These are phyloP conservation scores for Xylariaceae sp. DNA, from an alignment of 2,329 filamentous ascomycete genomes.

Conservation along the genomic window DNA sequence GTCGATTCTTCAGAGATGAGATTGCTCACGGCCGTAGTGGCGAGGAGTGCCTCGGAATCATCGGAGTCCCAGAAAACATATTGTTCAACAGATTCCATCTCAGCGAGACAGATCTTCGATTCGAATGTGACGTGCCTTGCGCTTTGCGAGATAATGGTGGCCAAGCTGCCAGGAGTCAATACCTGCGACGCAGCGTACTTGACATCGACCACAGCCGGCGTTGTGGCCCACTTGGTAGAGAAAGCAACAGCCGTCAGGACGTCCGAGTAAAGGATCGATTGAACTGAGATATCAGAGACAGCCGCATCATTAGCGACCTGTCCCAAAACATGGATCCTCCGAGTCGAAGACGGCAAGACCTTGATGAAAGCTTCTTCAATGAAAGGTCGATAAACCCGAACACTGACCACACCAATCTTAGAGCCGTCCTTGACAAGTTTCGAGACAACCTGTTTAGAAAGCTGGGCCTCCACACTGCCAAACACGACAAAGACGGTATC, in stretches of 20 bases:
- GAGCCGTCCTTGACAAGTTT: conserved; percentile 66
- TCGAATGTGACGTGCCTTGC: conserved; percentile 49
- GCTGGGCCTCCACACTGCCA: conserved; percentile 82
- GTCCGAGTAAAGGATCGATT: conserved; percentile 88
- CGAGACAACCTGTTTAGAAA: conserved; percentile 73
- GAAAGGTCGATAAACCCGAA: conserved; percentile 91
- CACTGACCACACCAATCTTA: conserved; percentile 82
- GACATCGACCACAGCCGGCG: conserved; percentile 68
- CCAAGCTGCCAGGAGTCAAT: conserved; percentile 51
- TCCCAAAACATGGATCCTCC: conserved; percentile 77
- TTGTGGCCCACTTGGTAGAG: conserved; percentile 57
- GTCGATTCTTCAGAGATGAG: conserved; percentile 67
- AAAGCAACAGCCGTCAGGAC: conserved; percentile 82
- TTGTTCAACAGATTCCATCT: conserved; percentile 61
- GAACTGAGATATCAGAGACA: conserved; percentile 67
- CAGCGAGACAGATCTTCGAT: conserved; percentile 35
- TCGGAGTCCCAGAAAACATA: conserved; percentile 94
- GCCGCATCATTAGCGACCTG: conserved; percentile 72
- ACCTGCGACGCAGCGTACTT: conserved; percentile 74
- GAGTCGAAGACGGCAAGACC: conserved; percentile 67
- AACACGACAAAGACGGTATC: conserved; percentile 87
- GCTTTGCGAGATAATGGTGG: conserved; percentile 45
- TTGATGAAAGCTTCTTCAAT: conserved; percentile 90
- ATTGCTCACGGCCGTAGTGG: conserved; percentile 55
- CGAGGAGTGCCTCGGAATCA: conserved; percentile 59